Base-by-base conservation (phyloP, 2,329 filamentous ascomycete species). In the Drechslerella stenobrocha region DNA sequence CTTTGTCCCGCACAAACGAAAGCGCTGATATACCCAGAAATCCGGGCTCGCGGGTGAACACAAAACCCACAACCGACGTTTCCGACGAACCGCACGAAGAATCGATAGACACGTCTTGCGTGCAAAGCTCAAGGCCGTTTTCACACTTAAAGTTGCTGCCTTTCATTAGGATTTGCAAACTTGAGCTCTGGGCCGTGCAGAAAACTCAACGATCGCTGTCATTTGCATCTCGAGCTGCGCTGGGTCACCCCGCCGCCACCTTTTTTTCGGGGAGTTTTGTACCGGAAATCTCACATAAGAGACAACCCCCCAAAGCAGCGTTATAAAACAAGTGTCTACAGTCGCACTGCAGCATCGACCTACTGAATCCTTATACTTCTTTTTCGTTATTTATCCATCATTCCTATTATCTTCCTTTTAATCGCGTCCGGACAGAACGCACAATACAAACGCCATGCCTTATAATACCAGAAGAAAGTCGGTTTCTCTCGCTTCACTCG, bases 401-500 rank as follows among this genome's bases (percentile, higher is more conserved):
- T 32, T 47, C 57, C 35, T 40, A 26, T 40, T 53, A 47, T 44
- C 26, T 50, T 44, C 18, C 18, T 22, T 40, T 34, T 47, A n/a
- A 5, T 6, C 5, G 46, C 8, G 37, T 47, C 30, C 32, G n/a
- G 15, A 37, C 15, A 11, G 4, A 11, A 15, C n/a, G 5, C 34
- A 4, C 34, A 70, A 71, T 72, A 71, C 73, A 79, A n/a, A n/a
- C n/a, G n/a, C 73, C 74, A 96, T 96, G 90, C 88, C 87, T 75
- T 96, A 96, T 82, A 96, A 96, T 78, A 97, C 92, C 73, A 88
- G 92, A 79, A 87, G 91, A 78, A 97, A 97, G 81, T 96, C 90
- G 75, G 81, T 98, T 72, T 96, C 91, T 70, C 81, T 97, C 75
- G 88, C 90, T 67, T 95, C 90, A 72, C 83, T 97, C 74, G 93